Percentiles rank a stretch among this genome's conserved stretches.
Evolutionary conservation across 805 yeast species (phyloP).

Genomic region (Candida easanensis): DNA sequence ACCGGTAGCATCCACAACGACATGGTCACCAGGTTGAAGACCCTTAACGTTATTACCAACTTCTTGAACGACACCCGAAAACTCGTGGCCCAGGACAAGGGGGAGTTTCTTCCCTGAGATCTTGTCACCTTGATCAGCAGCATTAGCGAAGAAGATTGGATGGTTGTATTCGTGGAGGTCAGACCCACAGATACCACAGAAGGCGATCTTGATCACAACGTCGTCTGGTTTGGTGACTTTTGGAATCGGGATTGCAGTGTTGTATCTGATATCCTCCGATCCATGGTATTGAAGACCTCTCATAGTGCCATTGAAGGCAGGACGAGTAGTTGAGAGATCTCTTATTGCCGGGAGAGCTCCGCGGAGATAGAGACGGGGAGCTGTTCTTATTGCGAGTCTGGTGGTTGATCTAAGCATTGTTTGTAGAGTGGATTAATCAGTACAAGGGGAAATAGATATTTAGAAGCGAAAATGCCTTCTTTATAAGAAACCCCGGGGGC

Average conservation of each 20-base stretch:
- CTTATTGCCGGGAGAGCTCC: neutral
- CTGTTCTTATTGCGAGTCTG: too few relatives aligned
- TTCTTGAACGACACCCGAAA: conserved; percentile 56
- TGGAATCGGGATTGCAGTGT: conserved; percentile 35
- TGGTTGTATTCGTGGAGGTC: conserved; percentile 58
- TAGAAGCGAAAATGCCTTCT: too few relatives aligned
- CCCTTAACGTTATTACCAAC: conserved; percentile 48
- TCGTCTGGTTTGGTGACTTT: conserved; percentile 36
- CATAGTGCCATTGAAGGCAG: neutral
- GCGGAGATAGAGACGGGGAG: neutral
- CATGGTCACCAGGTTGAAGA: conserved; percentile 52
- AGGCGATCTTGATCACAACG: conserved; percentile 41
- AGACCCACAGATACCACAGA: conserved; percentile 59
- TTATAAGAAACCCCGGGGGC: too few relatives aligned
- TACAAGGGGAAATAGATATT: too few relatives aligned
- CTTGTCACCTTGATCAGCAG: conserved; percentile 32
- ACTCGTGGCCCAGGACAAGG: conserved; percentile 59
- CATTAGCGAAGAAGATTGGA: conserved; percentile 60
- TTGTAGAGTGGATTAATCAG: too few relatives aligned
- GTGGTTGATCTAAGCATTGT: neutral
- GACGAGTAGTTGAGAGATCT: neutral
- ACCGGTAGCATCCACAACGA: conserved; percentile 51
- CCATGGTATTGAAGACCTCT: conserved; percentile 39
- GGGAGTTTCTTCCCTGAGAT: conserved; percentile 41
- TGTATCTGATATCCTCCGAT: conserved; percentile 35